Conservation (phyloP, 2,329 filamentous ascomycete genomes). For the Monosporascus sp. region DNA sequence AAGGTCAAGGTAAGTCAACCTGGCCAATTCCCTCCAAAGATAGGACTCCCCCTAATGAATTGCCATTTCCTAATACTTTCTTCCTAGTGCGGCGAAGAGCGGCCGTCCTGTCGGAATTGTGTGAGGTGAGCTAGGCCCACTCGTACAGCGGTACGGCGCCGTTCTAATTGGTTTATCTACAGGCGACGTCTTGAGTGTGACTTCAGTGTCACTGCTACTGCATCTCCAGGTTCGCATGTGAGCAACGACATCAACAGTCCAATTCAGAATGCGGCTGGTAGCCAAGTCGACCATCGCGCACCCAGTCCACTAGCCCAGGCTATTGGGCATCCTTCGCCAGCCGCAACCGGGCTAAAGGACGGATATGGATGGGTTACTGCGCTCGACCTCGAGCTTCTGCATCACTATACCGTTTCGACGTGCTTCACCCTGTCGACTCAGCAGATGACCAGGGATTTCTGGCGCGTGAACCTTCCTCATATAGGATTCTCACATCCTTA, state of each 20-base stretch:
- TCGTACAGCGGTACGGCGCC: neutral
- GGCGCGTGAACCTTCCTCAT: conserved; percentile 41
- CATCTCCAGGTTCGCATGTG: neutral
- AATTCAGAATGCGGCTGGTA: too few species aligned
- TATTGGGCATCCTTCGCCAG: conserved; percentile 9
- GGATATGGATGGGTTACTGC: conserved; percentile 14
- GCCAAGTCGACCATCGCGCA: too few species aligned
- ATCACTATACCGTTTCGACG: conserved; percentile 46
- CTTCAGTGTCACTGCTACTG: conserved; percentile 2
- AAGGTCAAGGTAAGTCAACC: conserved; percentile 16
- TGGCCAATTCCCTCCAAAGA: too few species aligned
- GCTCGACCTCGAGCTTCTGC: conserved; percentile 45
- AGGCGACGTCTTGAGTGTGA: conserved; percentile 6
- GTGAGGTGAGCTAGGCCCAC: conserved; percentile 10
- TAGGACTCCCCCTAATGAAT: neutral
- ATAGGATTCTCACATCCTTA: conserved; percentile 40
- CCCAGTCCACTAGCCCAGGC: too few species aligned
- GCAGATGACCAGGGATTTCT: conserved; percentile 36
- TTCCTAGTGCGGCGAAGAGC: conserved; percentile 18
- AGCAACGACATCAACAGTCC: neutral
- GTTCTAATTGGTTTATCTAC: neutral
- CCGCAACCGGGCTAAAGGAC: conserved; percentile 4
- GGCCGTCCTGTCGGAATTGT: conserved; percentile 20
- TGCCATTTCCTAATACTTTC: neutral
- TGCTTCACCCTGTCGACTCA: conserved; percentile 40